Evolutionary conservation across 805 yeast species (phyloP), one percentile per base, ranked within the genome.

Genomic region (Trichomonascus vanleenenianus): DNA sequence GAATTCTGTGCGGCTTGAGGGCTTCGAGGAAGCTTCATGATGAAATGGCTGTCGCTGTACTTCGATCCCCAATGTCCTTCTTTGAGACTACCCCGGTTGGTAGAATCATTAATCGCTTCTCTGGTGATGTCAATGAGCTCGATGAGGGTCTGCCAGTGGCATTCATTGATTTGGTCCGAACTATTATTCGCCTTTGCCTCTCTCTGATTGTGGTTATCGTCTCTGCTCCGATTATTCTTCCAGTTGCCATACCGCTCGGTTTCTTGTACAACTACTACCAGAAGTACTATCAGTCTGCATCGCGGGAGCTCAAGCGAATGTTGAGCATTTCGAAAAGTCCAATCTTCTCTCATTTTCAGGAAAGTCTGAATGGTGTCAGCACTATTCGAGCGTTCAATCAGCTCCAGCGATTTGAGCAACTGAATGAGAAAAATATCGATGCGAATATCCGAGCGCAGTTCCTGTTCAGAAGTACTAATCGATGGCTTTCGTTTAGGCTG

Each of bases 1-100:
- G 88, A 85, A 45, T 54, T 10, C 25, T 33, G n/a, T 53, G 58
- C 43, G 58, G 55, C 18, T 37, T 58, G 16, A 40, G 43, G 19
- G 59, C 57, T 11, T 47, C 59, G 1, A 45, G 39, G 18, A 42
- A 27, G 19, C 69, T 87, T 49, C 97, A 89, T 63, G 76, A 79
- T 50, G 64, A 66, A 15, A 88, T 89, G 96, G 79, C 87, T 3
- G 63, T 62, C 10, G 62, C 76, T 40, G 93, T 89, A 5, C 64
- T 89, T 48, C 73, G 88, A 50, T 91, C 96, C 0, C 97, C 97
- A 49, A 89, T 89, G 96, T 74, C 84, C 32, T 89, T 89, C 60
- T 89, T 89, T 58, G 97, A 89, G 64, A 86, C 95, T 0, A 89
- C 96, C 0, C 97, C 97, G 44, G 81, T 88, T 52, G 97, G 97